Evolutionary conservation across 495 filamentous ascomycete species (phyloP), one percentile per base, ranked within the genome.

Genomic region (Penicillium herquei): DNA sequence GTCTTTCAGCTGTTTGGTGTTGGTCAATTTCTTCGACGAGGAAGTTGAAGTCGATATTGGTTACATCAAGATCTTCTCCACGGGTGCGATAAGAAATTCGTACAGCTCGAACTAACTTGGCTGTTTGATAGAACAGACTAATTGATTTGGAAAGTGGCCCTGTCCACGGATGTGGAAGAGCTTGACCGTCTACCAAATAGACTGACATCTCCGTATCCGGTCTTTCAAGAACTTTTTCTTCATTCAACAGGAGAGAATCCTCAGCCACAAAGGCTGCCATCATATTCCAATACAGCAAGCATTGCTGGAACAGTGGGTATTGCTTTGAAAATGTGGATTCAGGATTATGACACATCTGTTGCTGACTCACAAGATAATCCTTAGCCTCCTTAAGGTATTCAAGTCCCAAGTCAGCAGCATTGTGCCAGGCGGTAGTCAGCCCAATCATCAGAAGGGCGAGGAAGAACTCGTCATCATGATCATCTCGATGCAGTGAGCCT

Each of bases 401-500:
- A 26, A 66, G 31, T 5, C 63, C 63, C 34, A 66, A 30, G 40
- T 66, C 63, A 9, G 54, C 50, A 18, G 63, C 51, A 44, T 66
- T 43, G 32, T 66, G 63, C 63, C 63, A 66, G 0, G 57, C 52
- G 5, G 63, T 66, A 2, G 63, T 66, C 12, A 57, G 49, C 44
- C 63, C 63, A 32, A 66, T 58, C 61, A 66, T 63, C 1, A 66
- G 52, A 8, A 66, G 61, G 17, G 64, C 61, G 3, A 66, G n/a
- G 13, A 66, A 66, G 26, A 54, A 66, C 32, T 66, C 61, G 26
- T 66, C 64, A 40, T 66, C 64, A 9, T 58, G 51, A 33, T 58
- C 54, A 40, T 62, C 57, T 16, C 57, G 51, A 43, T 61, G 57
- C 26, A 54, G 14, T 1, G 60, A 44, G 6, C 63, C 41, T 13